These are phyloP conservation scores for Acorus gramineus DNA, from an alignment of 106 monocot genomes.

Conservation along the genomic window DNA sequence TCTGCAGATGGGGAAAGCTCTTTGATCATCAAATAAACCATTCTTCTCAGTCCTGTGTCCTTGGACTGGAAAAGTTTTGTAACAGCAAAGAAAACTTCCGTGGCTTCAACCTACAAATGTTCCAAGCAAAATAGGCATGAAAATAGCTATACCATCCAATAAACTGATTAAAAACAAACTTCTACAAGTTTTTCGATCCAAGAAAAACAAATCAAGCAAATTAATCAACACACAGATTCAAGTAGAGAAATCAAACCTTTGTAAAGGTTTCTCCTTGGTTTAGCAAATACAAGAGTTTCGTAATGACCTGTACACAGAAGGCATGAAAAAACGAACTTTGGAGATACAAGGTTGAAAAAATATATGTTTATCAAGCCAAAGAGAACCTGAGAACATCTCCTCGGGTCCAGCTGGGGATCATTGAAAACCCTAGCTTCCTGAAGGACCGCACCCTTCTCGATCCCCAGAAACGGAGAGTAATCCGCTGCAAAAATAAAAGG, in stretches of 20 bases:
- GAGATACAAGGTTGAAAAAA: neutral
- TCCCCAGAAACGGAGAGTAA: conserved; percentile 90
- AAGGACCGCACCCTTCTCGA: conserved; percentile 90
- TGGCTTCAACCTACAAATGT: conserved; percentile 64
- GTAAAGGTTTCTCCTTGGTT: conserved; percentile 98
- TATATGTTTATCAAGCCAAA: too few relatives aligned
- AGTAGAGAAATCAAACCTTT: conserved; percentile 34
- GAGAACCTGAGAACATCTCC: conserved; percentile 86
- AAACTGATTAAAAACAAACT: too few relatives aligned
- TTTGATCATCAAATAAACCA: conserved; percentile 98
- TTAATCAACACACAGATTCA: too few relatives aligned
- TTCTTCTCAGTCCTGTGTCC: conserved; percentile 85
- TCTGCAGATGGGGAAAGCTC: conserved; percentile 97
- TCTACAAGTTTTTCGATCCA: neutral
- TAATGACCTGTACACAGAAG: conserved; percentile 34
- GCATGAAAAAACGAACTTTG: neutral
- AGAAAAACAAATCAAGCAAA: neutral
- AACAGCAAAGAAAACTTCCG: conserved; percentile 94
- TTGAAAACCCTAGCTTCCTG: conserved; percentile 97
- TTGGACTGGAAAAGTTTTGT: conserved; percentile 96
- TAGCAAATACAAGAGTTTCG: conserved; percentile 81
- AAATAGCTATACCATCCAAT: too few relatives aligned
- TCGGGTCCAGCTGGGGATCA: conserved; percentile 91
- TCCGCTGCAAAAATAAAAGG: conserved; percentile 36
- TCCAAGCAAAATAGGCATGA: neutral